A percentile compares a stretch with the other conserved stretches of the same genome.
These are phyloP conservation scores for Trichophyton benhamiae DNA, from an alignment of 2,329 filamentous ascomycete genomes.

Conservation along the genomic window DNA sequence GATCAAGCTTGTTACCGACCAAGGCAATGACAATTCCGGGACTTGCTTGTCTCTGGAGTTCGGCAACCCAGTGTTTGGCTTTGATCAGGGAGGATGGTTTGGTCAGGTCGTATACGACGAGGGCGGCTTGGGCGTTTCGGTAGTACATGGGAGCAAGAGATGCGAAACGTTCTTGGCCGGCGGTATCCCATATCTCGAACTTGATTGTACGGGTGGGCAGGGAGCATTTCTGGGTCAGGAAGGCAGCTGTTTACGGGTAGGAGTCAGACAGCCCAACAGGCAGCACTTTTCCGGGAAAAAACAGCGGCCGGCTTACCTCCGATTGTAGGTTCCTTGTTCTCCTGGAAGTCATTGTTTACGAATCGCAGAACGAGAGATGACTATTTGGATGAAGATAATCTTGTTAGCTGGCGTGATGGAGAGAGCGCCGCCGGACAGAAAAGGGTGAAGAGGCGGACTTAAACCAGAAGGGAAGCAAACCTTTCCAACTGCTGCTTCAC, in stretches of 20 bases:
- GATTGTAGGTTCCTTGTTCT: constrained; percentile 99
- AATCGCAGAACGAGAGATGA: constrained; percentile 96
- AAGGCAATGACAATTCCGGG: constrained; percentile 99
- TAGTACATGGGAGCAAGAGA: constrained; percentile 99
- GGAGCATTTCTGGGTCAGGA: constrained; percentile 97
- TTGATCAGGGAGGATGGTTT: constrained; percentile 85
- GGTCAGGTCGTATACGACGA: constrained; percentile 98
- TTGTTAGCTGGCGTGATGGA: background rate
- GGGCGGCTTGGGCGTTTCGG: constrained; percentile 96
- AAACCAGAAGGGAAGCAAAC: constrained; percentile 38
- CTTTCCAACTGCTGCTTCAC: constrained; percentile 97
- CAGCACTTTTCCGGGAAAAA: background rate
- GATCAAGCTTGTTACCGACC: constrained; percentile 93
- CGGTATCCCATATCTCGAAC: constrained; percentile 99
- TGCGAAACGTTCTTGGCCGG: constrained; percentile 97
- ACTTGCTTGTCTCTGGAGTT: constrained; percentile 95
- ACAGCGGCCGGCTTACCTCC: constrained; percentile 51
- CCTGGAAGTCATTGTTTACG: constrained; percentile 99
- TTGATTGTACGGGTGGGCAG: constrained; percentile 68
- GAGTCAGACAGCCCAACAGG: constrained; percentile 3
- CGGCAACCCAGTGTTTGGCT: constrained; percentile 98
- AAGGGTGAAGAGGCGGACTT: constrained; percentile 1
- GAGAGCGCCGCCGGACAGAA: background rate
- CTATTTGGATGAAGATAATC: constrained; percentile 35
- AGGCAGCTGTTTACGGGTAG: constrained; percentile 55